phyloP scores from a whole-genome alignment of 805 yeast genomes.

The Saccharomycopsis amapae region DNA sequence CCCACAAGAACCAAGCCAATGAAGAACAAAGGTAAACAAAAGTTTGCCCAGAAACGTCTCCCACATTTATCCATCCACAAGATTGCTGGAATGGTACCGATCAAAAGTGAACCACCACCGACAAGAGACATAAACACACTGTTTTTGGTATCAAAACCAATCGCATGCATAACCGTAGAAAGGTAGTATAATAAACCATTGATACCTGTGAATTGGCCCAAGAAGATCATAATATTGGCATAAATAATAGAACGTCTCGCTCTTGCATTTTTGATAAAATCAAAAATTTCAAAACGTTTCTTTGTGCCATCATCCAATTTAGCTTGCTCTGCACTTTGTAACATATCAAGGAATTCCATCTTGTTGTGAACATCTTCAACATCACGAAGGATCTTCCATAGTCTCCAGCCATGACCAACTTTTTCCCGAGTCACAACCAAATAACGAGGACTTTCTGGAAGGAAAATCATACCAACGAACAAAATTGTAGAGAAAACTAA shows the following conservation, averaged over 20 bases:
- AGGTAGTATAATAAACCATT: conserved; percentile 61
- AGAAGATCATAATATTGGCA: conserved; percentile 48
- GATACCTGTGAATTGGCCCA: conserved; percentile 63
- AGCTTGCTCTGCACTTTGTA: conserved; percentile 43
- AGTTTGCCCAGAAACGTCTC: conserved; percentile 53
- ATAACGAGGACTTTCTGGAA: conserved; percentile 89
- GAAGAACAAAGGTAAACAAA: conserved; percentile 46
- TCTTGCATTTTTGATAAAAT: conserved; percentile 48
- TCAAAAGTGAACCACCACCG: conserved; percentile 55
- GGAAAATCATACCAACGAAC: conserved; percentile 57
- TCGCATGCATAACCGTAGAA: conserved; percentile 47
- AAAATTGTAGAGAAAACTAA: conserved; percentile 51
- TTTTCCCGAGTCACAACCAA: conserved; percentile 43
- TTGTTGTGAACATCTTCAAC: conserved; percentile 35
- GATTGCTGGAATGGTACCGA: conserved; percentile 64
- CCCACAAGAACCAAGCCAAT: conserved; percentile 56
- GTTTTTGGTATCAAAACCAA: conserved; percentile 46
- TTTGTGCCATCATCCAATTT: conserved; percentile 32
- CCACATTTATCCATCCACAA: conserved; percentile 51
- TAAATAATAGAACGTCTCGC: conserved; percentile 55
- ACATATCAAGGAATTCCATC: conserved; percentile 52
- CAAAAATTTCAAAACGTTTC: conserved; percentile 33
- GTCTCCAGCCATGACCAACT: conserved; percentile 35
- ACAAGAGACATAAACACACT: conserved; percentile 63
- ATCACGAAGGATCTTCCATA: conserved; percentile 52